Percentiles rank a stretch among this genome's conserved stretches.
phyloP scores from a whole-genome alignment of 2,329 filamentous ascomycete species.

The Fusarium pseudonygamai region DNA sequence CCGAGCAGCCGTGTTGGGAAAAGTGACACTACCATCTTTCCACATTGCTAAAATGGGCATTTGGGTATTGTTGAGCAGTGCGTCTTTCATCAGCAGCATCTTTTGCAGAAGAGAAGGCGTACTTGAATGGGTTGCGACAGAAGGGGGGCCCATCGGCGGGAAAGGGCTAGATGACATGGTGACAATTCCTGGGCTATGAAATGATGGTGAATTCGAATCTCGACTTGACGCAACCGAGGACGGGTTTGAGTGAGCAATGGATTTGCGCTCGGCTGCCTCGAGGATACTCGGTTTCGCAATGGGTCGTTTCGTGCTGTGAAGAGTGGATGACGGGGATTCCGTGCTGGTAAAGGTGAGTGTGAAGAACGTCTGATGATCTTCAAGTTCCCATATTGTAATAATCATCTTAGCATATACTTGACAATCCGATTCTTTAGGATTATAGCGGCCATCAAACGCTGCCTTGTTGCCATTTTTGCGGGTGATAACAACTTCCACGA shows the following conservation, averaged over 20 bases:
- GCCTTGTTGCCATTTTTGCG: conserved; percentile 56
- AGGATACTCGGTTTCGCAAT: conserved; percentile 53
- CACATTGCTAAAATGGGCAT: conserved; percentile 83
- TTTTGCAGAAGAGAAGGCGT: conserved; percentile 76
- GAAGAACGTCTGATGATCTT: conserved; percentile 74
- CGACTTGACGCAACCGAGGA: conserved; percentile 59
- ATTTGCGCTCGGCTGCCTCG: conserved; percentile 58
- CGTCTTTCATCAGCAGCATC: conserved; percentile 78
- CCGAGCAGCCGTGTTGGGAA: conserved; percentile 75
- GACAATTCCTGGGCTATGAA: conserved; percentile 61
- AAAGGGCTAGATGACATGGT: conserved; percentile 68
- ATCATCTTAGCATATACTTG: conserved; percentile 77
- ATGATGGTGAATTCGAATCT: conserved; percentile 58
- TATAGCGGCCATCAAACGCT: conserved; percentile 47
- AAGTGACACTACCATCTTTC: conserved; percentile 78
- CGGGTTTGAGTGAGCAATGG: conserved; percentile 56
- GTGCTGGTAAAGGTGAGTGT: conserved; percentile 79
- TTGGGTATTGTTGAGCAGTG: conserved; percentile 77
- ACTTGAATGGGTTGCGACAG: conserved; percentile 61
- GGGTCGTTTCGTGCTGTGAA: conserved; percentile 49
- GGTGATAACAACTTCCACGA: conserved; percentile 74
- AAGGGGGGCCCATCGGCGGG: conserved; percentile 73
- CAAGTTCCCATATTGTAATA: conserved; percentile 76
- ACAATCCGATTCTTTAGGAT: conserved; percentile 50
- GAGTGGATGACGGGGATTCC: conserved; percentile 50